Evolutionary conservation across 225 moss, liverwort and hornwort species (phyloP), one percentile per base, ranked within the genome.

Genomic region (Neckera pumila): DNA sequence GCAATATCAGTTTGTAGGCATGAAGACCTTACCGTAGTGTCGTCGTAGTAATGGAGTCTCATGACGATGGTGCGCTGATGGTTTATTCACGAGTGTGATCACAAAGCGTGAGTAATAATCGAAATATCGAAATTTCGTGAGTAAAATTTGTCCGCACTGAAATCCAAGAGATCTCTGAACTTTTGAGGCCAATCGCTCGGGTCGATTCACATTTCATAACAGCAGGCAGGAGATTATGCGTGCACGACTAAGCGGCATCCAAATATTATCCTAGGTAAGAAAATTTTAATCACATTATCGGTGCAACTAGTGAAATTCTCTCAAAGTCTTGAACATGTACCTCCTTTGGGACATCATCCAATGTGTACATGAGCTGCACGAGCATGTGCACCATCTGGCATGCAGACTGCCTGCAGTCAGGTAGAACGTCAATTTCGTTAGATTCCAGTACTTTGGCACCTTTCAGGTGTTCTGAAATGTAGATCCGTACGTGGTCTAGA

Each of bases 311-410:
- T 30, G 14, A 64, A 72, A 65, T 31, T 59, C 36, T 54, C n/a
- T 70, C 51, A 60, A 76, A 47, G 38, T 76, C 49, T 64, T 69
- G 28, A 79, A 18, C 47, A 61, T 60, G 53, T 86, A 89, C 89
- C 91, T 91, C 86, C 59, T 67, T 76, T 33, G 93, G 96, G 22
- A 96, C 84, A 84, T 84, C 86, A 89, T 94, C 90, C 84, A 96
- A 77, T 54, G 94, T 91, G 57, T 90, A 91, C 94, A 95, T 91
- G 84, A 95, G 91, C 91, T 92, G 91, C 79, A 94, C 94, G 66
- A 96, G 95, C n/a, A 92, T 96, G 80, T 92, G 92, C 74, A 96
- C 90, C 95, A 96, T 95, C 85, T 94, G 92, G 89, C 96, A 95
- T 36, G 96, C 96, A 81, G 96, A 90, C 60, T 87, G 88, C 91